Evolutionary conservation across 108 stramenopile genomes (phyloP), one percentile per base, ranked within the genome.

Genomic region (Pseudonitzschia multiseries): DNA sequence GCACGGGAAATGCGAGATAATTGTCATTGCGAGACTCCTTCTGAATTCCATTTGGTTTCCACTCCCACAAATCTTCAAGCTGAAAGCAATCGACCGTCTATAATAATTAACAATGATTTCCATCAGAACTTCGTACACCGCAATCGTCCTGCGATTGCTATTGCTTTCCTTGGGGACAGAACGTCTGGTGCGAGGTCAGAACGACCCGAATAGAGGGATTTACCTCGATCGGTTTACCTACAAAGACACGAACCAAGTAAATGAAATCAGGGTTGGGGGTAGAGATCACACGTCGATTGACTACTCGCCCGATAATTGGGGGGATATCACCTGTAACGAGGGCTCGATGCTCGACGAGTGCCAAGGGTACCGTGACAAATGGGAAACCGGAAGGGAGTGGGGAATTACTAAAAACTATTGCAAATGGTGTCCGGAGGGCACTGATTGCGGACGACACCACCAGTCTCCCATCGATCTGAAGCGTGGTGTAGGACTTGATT

Each of bases 401-500:
- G 66, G 50, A 21, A 51, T 79, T 9, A 13, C 27, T 9, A 53
- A 59, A 40, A 83, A 78, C 48, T 51, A 73, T 20, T 83, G 83
- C 56, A 24, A 53, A 42, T 79, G 71, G 75, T 83, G 83, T 43
- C 83, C 83, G 13, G 82, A 44, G n/a, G 72, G n/a, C 31, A 36
- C 60, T n/a, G 65, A 32, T 43, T 82, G 81, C 52, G 79, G 81
- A 29, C 24, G 71, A 27, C 81, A 86, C 56, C 67, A 64, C 48
- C 79, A 82, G 51, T 77, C 75, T 41, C 85, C 81, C 24, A 75
- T 82, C 57, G 68, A 81, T 65, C 14, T 80, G 31, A 31, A 70
- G 44, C 81, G 81, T 42, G 53, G 75, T 14, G 56, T 66, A 14
- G 78, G 75, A 12, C 29, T 73, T 24, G 62, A 36, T 44, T 41